Evolutionary conservation across 352 stramenopile genomes (phyloP).

Genomic region (Phytophthora pinifolia): DNA sequence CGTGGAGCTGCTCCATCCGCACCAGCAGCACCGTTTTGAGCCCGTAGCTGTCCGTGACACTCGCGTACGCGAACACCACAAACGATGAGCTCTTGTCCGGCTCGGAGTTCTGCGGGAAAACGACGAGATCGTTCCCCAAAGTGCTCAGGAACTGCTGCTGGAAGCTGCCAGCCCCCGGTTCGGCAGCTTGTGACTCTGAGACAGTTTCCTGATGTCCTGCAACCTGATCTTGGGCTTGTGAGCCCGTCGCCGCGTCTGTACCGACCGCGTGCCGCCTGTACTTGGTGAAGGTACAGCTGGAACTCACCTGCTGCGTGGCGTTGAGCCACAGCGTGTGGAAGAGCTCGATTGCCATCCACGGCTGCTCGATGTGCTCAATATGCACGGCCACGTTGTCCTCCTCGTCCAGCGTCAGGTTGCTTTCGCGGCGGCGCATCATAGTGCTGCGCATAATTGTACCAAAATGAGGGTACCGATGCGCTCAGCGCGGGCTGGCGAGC

Average conservation of each 20-base stretch:
- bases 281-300: conserved; percentile 62
- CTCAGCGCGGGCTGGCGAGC: background rate
- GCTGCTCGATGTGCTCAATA: conserved; percentile 39
- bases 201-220: background rate
- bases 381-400: conserved; percentile 41
- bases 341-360: conserved; percentile 66
- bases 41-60: conserved; percentile 40
- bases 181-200: background rate
- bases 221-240: background rate
- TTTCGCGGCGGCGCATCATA: conserved; percentile 56
- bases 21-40: conserved; percentile 59
- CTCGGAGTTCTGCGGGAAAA: conserved; percentile 35
- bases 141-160: conserved; percentile 48
- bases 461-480: conserved; percentile 13
- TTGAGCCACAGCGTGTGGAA: conserved; percentile 68
- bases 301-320: conserved; percentile 51
- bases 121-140: conserved; percentile 59
- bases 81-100: conserved; percentile 25
- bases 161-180: conserved; percentile 28
- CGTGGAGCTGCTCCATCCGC: conserved; percentile 65
- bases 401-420: conserved; percentile 68
- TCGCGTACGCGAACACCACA: conserved; percentile 60
- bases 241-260: background rate
- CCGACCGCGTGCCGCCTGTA: conserved; percentile 3
- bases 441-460: conserved; percentile 28